Conservation (phyloP, 129 eudicot species). For the Saussurea involucrata region DNA sequence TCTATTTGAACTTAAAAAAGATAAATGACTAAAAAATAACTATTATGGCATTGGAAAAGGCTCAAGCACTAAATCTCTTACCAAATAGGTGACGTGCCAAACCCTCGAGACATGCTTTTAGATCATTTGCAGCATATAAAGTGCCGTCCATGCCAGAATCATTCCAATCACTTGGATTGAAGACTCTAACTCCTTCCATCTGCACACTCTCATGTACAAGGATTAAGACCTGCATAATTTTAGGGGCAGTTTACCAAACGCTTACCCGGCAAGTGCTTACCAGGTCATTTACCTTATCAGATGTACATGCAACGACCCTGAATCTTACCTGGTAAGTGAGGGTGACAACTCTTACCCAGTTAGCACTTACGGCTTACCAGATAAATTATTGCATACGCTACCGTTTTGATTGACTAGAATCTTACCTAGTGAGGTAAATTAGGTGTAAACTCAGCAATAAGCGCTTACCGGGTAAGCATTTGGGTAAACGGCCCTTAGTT, state of each 20-base stretch:
- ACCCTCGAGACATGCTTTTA: constrained; percentile 91
- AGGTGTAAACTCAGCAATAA: too few relatives aligned
- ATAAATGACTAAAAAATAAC: neutral
- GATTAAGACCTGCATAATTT: neutral
- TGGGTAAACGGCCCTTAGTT: too few relatives aligned
- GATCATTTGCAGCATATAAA: constrained; percentile 68
- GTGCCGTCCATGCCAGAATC: constrained; percentile 75
- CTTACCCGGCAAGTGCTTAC: too few relatives aligned
- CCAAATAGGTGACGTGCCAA: constrained; percentile 89
- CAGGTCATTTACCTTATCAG: too few relatives aligned
- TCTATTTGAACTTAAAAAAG: neutral
- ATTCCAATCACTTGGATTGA: constrained; percentile 76
- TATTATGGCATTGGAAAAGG: neutral
- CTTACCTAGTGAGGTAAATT: too few relatives aligned
- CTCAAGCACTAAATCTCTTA: constrained; percentile 15
- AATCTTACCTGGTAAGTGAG: too few relatives aligned
- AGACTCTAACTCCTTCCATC: constrained; percentile 98
- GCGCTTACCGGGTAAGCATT: too few relatives aligned
- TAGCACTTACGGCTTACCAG: too few relatives aligned
- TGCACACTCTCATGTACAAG: constrained; percentile 21
- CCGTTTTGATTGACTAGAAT: too few relatives aligned
- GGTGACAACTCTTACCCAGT: too few relatives aligned
- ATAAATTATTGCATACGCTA: neutral
- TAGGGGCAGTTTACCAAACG: too few relatives aligned
- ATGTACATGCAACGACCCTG: too few relatives aligned